phyloP scores from a whole-genome alignment of 108 stramenopile species.

The Discostella stelligeroides region DNA sequence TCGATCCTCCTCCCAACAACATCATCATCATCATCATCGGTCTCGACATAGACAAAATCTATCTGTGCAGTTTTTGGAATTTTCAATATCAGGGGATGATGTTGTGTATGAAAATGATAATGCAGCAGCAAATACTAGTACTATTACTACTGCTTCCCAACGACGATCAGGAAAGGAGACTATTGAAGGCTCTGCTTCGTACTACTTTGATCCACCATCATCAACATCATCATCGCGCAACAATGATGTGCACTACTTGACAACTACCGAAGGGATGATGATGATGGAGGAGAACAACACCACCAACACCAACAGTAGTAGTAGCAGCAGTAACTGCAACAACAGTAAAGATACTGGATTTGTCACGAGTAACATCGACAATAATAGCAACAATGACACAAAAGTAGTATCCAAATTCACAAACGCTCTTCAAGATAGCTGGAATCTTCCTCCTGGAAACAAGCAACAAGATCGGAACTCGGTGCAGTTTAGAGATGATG shows the following conservation, averaged over 20 bases:
- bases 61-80: conserved; percentile 12
- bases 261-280: not conserved
- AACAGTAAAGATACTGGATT: too few species aligned
- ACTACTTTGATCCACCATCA: conserved; percentile 17
- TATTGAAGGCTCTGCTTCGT: conserved; percentile 18
- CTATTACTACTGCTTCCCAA: too few species aligned
- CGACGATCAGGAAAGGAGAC: conserved; percentile 8
- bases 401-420: not conserved
- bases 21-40: not conserved
- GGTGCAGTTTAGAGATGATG: conserved; percentile 6
- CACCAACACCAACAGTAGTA: too few species aligned
- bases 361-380: too few species aligned
- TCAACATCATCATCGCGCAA: not conserved
- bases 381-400: too few species aligned
- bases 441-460: too few species aligned
- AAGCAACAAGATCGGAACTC: too few species aligned
- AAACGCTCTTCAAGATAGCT: not conserved
- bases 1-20: too few species aligned
- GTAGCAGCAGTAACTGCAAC: too few species aligned
- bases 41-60: conserved; percentile 2
- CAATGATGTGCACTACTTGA: not conserved
- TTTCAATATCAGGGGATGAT: conserved; percentile 23
- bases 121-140: not conserved
- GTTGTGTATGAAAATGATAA: not conserved
- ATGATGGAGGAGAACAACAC: not conserved